Percentiles rank a stretch among this genome's conserved stretches.
Conservation (phyloP, 2,329 filamentous ascomycete genomes). For the Penicillium decumbens region DNA sequence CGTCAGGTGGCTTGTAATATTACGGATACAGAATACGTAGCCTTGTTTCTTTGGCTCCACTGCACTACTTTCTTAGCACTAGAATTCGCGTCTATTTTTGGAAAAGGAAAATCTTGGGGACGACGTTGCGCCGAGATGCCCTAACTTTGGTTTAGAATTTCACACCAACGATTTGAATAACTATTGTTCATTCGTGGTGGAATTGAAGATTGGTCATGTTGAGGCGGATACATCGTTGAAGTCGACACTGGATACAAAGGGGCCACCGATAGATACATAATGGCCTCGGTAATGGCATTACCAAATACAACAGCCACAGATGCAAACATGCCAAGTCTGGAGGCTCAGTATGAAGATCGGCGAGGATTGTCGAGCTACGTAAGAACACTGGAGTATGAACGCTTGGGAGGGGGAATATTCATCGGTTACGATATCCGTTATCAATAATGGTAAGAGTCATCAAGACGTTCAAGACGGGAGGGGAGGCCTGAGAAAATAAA, state of each 20-base stretch:
- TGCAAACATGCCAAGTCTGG: constrained; percentile 24
- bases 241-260: neutral
- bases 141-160: neutral
- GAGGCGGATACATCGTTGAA: neutral
- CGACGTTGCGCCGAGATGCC: neutral
- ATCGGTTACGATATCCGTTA: constrained; percentile 6
- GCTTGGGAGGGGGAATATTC: neutral
- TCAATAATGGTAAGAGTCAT: constrained; percentile 7
- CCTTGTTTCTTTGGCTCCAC: constrained; percentile 11
- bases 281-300: constrained; percentile 5
- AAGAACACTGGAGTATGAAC: neutral
- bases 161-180: too few relatives aligned
- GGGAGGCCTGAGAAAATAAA: neutral
- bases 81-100: constrained; percentile 20
- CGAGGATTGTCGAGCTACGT: constrained; percentile 1
- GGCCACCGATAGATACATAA: neutral
- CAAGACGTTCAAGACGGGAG: constrained; percentile 4
- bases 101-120: constrained; percentile 4
- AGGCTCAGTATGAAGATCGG: constrained; percentile 12
- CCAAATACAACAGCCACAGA: constrained; percentile 12
- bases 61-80: constrained; percentile 4
- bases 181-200: neutral
- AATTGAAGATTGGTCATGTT: too few relatives aligned
- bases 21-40: constrained; percentile 11
- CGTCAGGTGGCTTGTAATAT: constrained; percentile 26